phyloP scores from a whole-genome alignment of 192 early-diverging fungal genomes.

The Geranomyces variabilis region DNA sequence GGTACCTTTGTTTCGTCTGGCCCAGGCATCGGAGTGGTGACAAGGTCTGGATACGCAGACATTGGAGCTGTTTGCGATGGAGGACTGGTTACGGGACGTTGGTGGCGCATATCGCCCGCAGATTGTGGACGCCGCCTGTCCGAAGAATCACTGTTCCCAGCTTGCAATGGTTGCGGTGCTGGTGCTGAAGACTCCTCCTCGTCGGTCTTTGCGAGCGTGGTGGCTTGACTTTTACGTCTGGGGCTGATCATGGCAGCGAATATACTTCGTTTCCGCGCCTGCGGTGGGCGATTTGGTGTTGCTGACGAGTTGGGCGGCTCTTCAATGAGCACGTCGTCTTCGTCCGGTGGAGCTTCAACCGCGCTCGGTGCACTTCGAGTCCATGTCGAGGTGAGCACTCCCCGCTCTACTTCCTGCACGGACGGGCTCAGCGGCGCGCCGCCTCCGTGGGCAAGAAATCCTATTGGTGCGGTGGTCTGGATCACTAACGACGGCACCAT shows the following conservation, averaged over 20 bases:
- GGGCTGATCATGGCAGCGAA: constrained; percentile 16
- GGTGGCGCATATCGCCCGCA: constrained; percentile 10
- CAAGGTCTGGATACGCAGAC: constrained; percentile 20
- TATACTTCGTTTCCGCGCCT: constrained; percentile 8
- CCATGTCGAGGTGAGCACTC: constrained; percentile 37
- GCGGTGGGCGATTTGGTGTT: neutral
- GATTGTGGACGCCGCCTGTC: constrained; percentile 10
- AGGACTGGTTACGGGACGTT: neutral
- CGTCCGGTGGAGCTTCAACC: constrained; percentile 33
- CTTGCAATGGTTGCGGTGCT: neutral
- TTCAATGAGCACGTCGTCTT: constrained; percentile 8
- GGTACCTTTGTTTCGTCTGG: constrained; percentile 23
- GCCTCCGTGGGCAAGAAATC: neutral
- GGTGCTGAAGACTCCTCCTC: neutral
- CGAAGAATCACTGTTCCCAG: neutral
- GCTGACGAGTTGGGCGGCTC: neutral
- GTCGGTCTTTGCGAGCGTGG: neutral
- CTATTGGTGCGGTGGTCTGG: neutral
- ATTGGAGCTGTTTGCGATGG: constrained; percentile 11
- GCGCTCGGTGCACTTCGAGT: constrained; percentile 44
- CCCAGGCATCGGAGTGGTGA: neutral
- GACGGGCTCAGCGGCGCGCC: constrained; percentile 38
- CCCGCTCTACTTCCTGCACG: constrained; percentile 44
- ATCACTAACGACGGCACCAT: neutral
- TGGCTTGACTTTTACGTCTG: constrained; percentile 11